These are phyloP conservation scores for Urostyla sp. DNA, from an alignment of 73 alveolate genomes.

Conservation along the genomic window DNA sequence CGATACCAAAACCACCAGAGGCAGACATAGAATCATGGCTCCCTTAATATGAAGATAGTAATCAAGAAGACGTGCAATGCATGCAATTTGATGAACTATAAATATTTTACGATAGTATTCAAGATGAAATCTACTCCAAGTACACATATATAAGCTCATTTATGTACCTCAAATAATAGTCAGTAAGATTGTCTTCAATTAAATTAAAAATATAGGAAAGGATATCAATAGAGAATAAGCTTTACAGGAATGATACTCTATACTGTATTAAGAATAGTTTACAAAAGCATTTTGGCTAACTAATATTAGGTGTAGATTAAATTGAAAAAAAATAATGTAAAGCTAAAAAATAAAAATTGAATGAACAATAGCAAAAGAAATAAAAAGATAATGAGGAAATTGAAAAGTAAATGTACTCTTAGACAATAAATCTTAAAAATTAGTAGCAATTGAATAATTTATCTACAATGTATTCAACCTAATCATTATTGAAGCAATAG, in stretches of 20 bases:
- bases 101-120: not conserved
- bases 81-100: not conserved
- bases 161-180: not conserved
- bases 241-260: not conserved
- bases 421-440: too few species aligned
- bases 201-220: not conserved
- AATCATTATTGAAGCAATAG: too few species aligned
- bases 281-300: not conserved
- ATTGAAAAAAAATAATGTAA: too few species aligned
- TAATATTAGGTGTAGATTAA: too few species aligned
- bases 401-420: too few species aligned
- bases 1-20: not conserved
- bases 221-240: not conserved
- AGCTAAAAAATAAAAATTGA: too few species aligned
- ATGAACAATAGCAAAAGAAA: too few species aligned
- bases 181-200: conserved; percentile 1
- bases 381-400: too few species aligned
- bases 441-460: too few species aligned
- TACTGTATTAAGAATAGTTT: not conserved
- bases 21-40: not conserved
- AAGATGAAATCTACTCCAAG: not conserved
- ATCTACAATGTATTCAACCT: too few species aligned
- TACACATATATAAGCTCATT: not conserved
- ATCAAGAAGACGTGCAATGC: not conserved
- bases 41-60: not conserved